These are phyloP conservation scores for Entomortierella parvispora DNA, from an alignment of 192 early-diverging fungal genomes.

Conservation along the genomic window DNA sequence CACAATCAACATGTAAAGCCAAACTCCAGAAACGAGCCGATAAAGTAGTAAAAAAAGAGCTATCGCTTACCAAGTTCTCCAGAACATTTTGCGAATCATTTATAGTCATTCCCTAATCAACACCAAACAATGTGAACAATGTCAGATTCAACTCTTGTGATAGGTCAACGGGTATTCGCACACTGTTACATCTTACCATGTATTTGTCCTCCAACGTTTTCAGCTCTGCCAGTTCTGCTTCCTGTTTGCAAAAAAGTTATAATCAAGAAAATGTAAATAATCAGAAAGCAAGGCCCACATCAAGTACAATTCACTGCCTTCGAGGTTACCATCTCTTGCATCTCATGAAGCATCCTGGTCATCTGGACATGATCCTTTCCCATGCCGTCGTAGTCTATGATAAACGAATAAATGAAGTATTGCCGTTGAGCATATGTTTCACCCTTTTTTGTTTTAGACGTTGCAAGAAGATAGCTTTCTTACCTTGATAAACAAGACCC, in stretches of 20 bases:
- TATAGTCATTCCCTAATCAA: constrained; percentile 40
- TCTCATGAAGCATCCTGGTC: constrained; percentile 29
- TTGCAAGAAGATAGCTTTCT: not conserved
- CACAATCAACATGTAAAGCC: not conserved
- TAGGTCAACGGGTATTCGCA: too few species aligned
- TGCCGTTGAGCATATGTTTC: not conserved
- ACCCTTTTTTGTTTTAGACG: not conserved
- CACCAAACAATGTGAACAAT: not conserved
- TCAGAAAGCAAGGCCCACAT: not conserved
- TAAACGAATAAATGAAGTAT: not conserved
- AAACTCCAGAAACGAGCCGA: too few species aligned
- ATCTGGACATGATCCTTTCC: constrained; percentile 21
- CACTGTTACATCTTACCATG: constrained; percentile 14
- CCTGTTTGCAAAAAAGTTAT: constrained; percentile 2
- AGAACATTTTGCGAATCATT: constrained; percentile 31
- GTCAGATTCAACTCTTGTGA: not conserved
- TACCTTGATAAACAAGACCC: constrained; percentile 28
- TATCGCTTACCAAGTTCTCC: constrained; percentile 33
- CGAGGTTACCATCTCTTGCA: constrained; percentile 22
- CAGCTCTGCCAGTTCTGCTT: constrained; percentile 20
- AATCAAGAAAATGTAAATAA: not conserved
- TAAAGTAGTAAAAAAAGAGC: too few species aligned
- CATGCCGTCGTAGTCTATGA: constrained; percentile 26
- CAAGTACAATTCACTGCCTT: not conserved
- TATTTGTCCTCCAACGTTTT: constrained; percentile 46